Conservation (phyloP, 257 asterid species). For the Eustoma russellianum region DNA sequence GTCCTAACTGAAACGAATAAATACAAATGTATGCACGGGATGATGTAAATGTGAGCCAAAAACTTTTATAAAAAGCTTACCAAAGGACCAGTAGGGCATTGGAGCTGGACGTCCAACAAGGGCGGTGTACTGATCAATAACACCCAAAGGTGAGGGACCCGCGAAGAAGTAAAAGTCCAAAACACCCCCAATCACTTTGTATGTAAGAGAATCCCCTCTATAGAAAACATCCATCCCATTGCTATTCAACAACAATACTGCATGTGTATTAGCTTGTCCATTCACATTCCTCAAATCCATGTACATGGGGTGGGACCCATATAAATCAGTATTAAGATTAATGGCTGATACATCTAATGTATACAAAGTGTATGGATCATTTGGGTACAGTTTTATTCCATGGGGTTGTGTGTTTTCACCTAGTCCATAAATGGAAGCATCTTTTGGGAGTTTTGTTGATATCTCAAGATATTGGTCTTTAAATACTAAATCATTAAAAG, state of each 20-base stretch:
- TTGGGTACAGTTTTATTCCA: slow-evolving; percentile 68
- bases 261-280: slow-evolving; percentile 65
- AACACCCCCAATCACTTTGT: slow-evolving; percentile 91
- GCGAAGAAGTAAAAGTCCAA: slow-evolving; percentile 85
- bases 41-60: too few species aligned
- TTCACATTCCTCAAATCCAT: slow-evolving; percentile 71
- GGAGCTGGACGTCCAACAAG: slow-evolving; percentile 88
- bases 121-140: slow-evolving; percentile 79
- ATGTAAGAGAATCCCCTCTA: slow-evolving; percentile 70
- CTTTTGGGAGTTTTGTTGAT: slow-evolving; percentile 65
- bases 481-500: slow-evolving; percentile 48
- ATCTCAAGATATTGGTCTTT: slow-evolving; percentile 91
- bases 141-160: slow-evolving; percentile 81
- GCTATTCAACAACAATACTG: slow-evolving; percentile 69
- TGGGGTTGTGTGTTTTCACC: slow-evolving; percentile 90
- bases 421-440: slow-evolving; percentile 75
- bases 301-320: slow-evolving; percentile 94
- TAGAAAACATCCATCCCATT: slow-evolving; percentile 95
- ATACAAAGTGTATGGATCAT: slow-evolving; percentile 71
- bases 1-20: too few species aligned
- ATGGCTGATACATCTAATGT: slow-evolving; percentile 78
- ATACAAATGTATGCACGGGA: too few species aligned
- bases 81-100: slow-evolving; percentile 98
- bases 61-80: slow-evolving; percentile 22
- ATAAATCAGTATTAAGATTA: slow-evolving; percentile 64